phyloP scores from a whole-genome alignment of 768 basidiomycete genomes.

The Boletus sp. region DNA sequence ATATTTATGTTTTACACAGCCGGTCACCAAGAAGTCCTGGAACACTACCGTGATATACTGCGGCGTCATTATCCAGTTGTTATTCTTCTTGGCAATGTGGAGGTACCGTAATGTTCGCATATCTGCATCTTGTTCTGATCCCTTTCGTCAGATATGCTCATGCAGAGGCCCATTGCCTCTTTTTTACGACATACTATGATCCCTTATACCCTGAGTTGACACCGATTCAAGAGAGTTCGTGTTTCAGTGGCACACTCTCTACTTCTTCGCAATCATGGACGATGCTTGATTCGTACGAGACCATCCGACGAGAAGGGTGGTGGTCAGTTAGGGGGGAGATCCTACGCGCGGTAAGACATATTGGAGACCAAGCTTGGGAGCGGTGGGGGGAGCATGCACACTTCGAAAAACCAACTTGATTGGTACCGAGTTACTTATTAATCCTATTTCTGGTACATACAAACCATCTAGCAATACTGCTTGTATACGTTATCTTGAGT shows the following conservation, averaged over 20 bases:
- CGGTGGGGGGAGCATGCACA: slow-evolving; percentile 35
- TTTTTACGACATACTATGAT: slow-evolving; percentile 75
- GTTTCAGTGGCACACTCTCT: slow-evolving; percentile 31
- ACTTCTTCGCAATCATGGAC: slow-evolving; percentile 39
- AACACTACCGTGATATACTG: slow-evolving; percentile 35
- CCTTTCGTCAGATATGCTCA: slow-evolving; percentile 39
- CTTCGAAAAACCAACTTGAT: slow-evolving; percentile 31
- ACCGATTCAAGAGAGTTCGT: slow-evolving; percentile 37
- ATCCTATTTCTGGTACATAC: slow-evolving; percentile 17
- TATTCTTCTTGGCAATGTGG: slow-evolving; percentile 52
- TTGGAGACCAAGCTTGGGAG: slow-evolving; percentile 43
- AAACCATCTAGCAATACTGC: slow-evolving; percentile 12
- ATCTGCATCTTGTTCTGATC: slow-evolving; percentile 4
- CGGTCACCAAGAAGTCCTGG: slow-evolving; percentile 16
- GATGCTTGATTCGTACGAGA: slow-evolving; percentile 34
- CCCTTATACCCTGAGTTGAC: slow-evolving; percentile 73
- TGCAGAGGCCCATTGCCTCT: slow-evolving; percentile 50
- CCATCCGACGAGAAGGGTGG: slow-evolving; percentile 41
- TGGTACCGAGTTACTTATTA: slow-evolving; percentile 14
- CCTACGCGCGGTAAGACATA: slow-evolving; percentile 37
- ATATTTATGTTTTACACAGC: slow-evolving; percentile 19
- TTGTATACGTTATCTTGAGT: slow-evolving; percentile 14
- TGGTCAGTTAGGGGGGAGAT: slow-evolving; percentile 35
- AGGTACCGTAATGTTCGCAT: slow-evolving; percentile 40
- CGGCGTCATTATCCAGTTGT: slow-evolving; percentile 41